Evolutionary conservation across 192 early-diverging fungal species (phyloP), one percentile per base, ranked within the genome.

Genomic region (Linnemannia zychae): DNA sequence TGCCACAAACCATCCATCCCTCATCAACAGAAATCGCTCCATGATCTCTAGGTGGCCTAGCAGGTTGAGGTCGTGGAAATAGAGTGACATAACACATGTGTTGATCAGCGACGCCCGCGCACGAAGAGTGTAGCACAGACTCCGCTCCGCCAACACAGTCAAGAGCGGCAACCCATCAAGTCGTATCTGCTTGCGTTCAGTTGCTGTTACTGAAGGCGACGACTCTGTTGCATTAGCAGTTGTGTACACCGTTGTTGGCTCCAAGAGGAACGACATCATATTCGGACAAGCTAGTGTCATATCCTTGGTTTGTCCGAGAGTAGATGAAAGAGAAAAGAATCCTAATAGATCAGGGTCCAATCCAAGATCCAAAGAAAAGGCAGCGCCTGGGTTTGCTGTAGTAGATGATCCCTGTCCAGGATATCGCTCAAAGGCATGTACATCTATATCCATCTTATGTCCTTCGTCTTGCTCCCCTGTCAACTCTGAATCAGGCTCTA

Each of bases 31-130:
- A 53, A 87, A 91, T 6, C 86, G 79, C 47, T 79, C 72, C 31
- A 92, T 72, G 28, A 85, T 74, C 11, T 81, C 77, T 5, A 92
- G 63, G 70, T 92, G 87, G 22, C 77, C 79, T 44, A 82, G 67
- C 13, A 92, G 82, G 46, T 84, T 81, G 37, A 91, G 67, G 57
- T 89, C 87, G 34, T 88, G 81, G 44, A 92, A 83, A 40, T 91
- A 90, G 36, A 87, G 81, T 0, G 87, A 87, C 75, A 92, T 74
- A 15, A 90, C 88, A 60, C 86, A 91, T 12, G 87, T 81, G 47
- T 90, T 88, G 0, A 92, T 70, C 17, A 90, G 40, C 12, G 77
- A 87, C 5, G 79, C 76, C 12, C 81, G 75, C 15, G 50, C 46
- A 18, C 65, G 47, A n/a, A 90, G 78, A 0, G 89, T 77, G 48